Evolutionary conservation across 306 rosid species (phyloP), one percentile per base, ranked within the genome.

Genomic region (Glycyrrhiza uralensis): DNA sequence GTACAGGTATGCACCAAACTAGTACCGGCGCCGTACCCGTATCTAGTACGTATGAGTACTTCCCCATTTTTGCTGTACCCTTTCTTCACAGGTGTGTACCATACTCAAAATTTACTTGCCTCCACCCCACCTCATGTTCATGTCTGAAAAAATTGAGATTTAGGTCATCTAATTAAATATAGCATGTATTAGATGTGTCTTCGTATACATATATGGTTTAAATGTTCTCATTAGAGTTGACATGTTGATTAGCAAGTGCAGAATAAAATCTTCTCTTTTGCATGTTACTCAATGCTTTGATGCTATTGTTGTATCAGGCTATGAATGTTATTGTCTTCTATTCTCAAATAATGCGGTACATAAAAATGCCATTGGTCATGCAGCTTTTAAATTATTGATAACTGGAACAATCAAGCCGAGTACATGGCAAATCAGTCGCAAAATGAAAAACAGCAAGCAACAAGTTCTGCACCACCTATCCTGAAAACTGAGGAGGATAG

Each of bases 401-500:
- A 4, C 62, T 19, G 54, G 68, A 65, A 49, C 55, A 12, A 45
- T 62, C 66, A 10, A 35, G 41, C 66, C 42, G 22, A 57, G 75
- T 20, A 22, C 58, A 83, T 79, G 84, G 76, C 41, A 70, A 79
- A 63, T 71, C 75, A 75, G 39, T 30, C 75, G 13, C 36, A 78
- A 33, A 33, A 18, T 50, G 80, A 74, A 54, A 62, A 29, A 32
- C 75, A 46, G 36, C 68, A 79, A 69, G 57, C 76, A 44, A 36
- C 73, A 66, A 83, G 71, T 71, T 75, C 81, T 14, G 7, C 79
- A 4, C 20, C 67, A 9, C 58, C 51, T 44, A 54, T 70, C 63
- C 85, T 50, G 64, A 75, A 70, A 35, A 54, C 60, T 66, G 89
- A 79, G 38, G 88, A 79, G 76, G 84, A 79, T 66, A 84, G 82